These are phyloP conservation scores for Trypanosoma avium DNA, from an alignment of 208 protist genomes.

Conservation along the genomic window DNA sequence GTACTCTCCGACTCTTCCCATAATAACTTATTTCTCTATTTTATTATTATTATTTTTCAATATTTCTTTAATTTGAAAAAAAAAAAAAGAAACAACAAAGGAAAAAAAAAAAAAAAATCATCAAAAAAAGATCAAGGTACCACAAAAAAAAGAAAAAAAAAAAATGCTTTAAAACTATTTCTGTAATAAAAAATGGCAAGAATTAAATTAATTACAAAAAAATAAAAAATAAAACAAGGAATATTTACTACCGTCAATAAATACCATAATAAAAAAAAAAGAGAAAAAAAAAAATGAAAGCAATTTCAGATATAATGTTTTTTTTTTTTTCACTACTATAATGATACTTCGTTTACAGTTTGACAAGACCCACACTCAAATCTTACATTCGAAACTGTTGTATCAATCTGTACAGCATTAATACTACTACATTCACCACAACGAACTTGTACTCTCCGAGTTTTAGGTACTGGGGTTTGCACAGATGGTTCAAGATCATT, in stretches of 20 bases:
- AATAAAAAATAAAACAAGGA: too few species aligned
- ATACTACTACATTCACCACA: slow-evolving; percentile 62
- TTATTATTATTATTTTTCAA: neutral
- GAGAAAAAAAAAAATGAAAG: too few species aligned
- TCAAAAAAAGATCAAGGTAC: too few species aligned
- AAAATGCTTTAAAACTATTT: too few species aligned
- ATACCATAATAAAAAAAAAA: too few species aligned
- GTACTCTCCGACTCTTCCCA: slow-evolving; percentile 84
- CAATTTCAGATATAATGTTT: neutral
- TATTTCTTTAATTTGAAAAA: neutral
- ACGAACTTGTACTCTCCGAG: slow-evolving; percentile 56
- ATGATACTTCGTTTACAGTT: slow-evolving; percentile 57
- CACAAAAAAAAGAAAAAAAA: too few species aligned
- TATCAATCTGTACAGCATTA: slow-evolving; percentile 52
- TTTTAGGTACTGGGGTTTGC: neutral
- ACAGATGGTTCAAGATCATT: neutral
- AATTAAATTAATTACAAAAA: too few species aligned
- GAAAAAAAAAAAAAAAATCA: slow-evolving; percentile 15
- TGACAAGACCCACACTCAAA: slow-evolving; percentile 79
- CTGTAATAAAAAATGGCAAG: too few species aligned
- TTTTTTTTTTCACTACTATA: slow-evolving; percentile 27
- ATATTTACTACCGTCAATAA: too few species aligned
- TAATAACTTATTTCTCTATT: slow-evolving; percentile 20
- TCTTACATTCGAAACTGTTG: slow-evolving; percentile 40
- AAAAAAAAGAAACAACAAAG: slow-evolving; percentile 3